Base-by-base conservation (phyloP, 164 flowering plant genomes). In the Stephania japonica region DNA sequence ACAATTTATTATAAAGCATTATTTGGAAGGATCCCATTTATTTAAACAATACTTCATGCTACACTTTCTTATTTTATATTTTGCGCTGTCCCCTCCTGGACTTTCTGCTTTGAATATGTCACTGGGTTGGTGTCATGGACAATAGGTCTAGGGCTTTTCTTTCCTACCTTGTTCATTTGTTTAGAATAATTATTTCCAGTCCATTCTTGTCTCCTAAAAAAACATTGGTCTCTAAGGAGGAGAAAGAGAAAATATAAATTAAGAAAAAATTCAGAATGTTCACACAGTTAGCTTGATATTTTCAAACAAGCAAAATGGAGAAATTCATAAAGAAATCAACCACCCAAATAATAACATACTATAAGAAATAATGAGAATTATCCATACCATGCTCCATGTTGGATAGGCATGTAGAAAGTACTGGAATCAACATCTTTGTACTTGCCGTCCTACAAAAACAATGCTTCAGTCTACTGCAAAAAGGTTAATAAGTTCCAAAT, bases 51-150 rank as follows among this genome's bases (percentile, higher is more conserved):
- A 38, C 42, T 38, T 71, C 41, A 61, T 71, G 5, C 41, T 19
- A 12, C 1, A 7, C 4, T 68, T n/a, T n/a, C 26, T 42, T 66
- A 44, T 23, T 76, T 47, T 65, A 66, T 64, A 10, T 72, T 53
- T 50, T 63, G 70, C 67, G 50, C 63, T 66, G 71, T 32, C 70
- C 69, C 82, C 61, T 73, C 71, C 78, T 67, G 76, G 63, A 80
- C 73, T 82, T 81, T 83, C 83, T 83, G 79, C 80, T 78, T 44
- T 65, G 80, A 76, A 82, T 82, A 85, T 83, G 85, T 80, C 85
- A 61, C 72, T 78, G 74, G 78, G 70, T 82, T 79, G 80, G 78
- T 83, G 81, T 74, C 80, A 76, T 82, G 73, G 81, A 80, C 82
- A 68, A 80, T 78, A 25, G 71, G 77, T 64, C 73, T 16, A 19